Conservation (phyloP, 805 yeast genomes). For the Cyberlindnera galapagoensis region DNA sequence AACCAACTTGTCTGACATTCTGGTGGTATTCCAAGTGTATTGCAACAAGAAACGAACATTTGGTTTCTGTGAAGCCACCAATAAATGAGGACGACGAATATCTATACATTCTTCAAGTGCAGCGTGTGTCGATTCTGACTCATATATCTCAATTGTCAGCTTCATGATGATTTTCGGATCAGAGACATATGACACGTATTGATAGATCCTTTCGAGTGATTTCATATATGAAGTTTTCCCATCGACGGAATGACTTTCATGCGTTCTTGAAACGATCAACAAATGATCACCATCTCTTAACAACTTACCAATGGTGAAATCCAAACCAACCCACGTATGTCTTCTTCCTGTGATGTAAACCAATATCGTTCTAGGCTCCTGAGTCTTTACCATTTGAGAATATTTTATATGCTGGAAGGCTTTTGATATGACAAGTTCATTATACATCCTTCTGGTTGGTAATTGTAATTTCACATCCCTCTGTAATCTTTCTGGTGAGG, state of each 20-base stretch:
- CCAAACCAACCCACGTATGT: conserved; percentile 81
- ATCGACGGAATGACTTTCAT: conserved; percentile 3
- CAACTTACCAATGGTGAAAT: conserved; percentile 53
- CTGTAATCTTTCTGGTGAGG: too few species aligned
- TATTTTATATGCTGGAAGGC: too few species aligned
- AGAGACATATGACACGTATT: conserved; percentile 33
- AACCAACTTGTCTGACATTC: conserved; percentile 58
- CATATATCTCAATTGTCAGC: conserved; percentile 54
- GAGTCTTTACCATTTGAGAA: too few species aligned
- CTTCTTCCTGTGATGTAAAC: conserved; percentile 63
- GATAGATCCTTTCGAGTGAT: conserved; percentile 10
- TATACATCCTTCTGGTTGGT: too few species aligned
- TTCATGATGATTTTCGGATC: conserved; percentile 31
- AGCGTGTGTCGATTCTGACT: conserved; percentile 45
- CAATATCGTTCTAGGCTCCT: conserved; percentile 39
- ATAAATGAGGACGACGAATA: conserved; percentile 54
- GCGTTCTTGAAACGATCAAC: conserved; percentile 52
- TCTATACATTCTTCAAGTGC: conserved; percentile 54
- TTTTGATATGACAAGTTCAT: too few species aligned
- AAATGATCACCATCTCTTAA: conserved; percentile 62
- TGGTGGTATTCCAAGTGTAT: conserved; percentile 53
- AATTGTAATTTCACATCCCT: too few species aligned
- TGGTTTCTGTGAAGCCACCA: conserved; percentile 51
- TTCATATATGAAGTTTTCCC: not conserved
- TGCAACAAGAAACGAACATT: conserved; percentile 32